Base-by-base conservation (phyloP, 176 grass and related monocot species). In the Chrysopogon serrulatus region DNA sequence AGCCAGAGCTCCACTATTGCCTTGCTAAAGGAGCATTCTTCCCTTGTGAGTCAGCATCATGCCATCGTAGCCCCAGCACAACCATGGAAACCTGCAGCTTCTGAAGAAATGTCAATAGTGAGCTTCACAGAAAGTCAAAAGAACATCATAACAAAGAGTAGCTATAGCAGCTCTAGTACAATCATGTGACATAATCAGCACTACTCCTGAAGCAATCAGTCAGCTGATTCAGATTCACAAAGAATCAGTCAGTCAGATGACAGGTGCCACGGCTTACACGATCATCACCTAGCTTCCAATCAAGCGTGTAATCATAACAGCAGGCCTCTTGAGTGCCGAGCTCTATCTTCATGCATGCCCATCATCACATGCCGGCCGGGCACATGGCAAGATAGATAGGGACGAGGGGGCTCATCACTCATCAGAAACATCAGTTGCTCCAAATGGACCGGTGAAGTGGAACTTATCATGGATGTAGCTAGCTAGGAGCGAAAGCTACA, bases 371-470 rank as follows among this genome's bases (percentile, higher is more conserved):
- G 83, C 11, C 71, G 5, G 43, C 11, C 71, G 5, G 54, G 34
- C 84, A 90, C 84, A 86, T 86, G 88, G 65, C 36, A 65, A 5
- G 88, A 86, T 17, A 5, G 88, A 86, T 17, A 82, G 28, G 57
- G 78, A 71, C 71, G 44, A 65, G 30, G 40, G 12, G 33, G 21
- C 8, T n/a, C n/a, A n/a, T n/a, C n/a, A 7, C 8, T 47, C 70
- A 31, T 47, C 48, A 21, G 65, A 72, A 82, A 65, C 83, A 86
- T 12, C 35, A 78, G 65, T 65, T 72, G 43, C 83, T 82, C 64
- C 42, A 90, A 66, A 82, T 57, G 83, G 79, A 43, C 43, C 33
- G 33, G 71, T 65, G 78, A 86, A 72, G 72, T 86, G 78, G 73
- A 90, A 30, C 78, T n/a, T 77, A 41, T 82, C 83, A 77, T 78